Percentiles rank a stretch among this genome's conserved stretches.
These are phyloP conservation scores for Priceomyces medius DNA, from an alignment of 805 yeast species.

Conservation along the genomic window DNA sequence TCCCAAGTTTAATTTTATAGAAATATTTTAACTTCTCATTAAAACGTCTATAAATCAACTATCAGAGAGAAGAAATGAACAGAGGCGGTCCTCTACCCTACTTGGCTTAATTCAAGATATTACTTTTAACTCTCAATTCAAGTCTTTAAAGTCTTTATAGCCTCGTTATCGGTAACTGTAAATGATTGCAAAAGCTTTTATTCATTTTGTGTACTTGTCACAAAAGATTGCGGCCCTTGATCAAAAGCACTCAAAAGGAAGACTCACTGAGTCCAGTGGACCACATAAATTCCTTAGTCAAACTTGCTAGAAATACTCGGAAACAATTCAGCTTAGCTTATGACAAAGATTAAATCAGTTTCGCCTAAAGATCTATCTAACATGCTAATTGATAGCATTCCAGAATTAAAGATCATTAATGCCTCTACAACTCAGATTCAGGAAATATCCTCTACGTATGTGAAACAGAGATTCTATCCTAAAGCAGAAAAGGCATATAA, in stretches of 20 bases:
- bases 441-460: background rate
- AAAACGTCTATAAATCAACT: no score
- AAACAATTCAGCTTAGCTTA: background rate
- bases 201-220: background rate
- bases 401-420: conserved; percentile 6
- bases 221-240: background rate
- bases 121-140: no score
- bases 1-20: no score
- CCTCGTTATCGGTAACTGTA: background rate
- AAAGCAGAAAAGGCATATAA: background rate
- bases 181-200: background rate
- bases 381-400: conserved; percentile 1
- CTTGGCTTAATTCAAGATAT: no score
- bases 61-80: no score
- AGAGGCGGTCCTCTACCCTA: no score
- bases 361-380: background rate
- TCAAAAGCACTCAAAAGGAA: background rate
- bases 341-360: conserved; percentile 5
- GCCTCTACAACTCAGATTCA: background rate
- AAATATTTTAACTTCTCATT: no score
- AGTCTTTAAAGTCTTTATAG: no score
- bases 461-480: background rate
- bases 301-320: background rate
- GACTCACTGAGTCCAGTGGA: no score
- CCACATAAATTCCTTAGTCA: no score